Base-by-base conservation (phyloP, 495 filamentous ascomycete species). In the Staphylotrichum tortipilum region DNA sequence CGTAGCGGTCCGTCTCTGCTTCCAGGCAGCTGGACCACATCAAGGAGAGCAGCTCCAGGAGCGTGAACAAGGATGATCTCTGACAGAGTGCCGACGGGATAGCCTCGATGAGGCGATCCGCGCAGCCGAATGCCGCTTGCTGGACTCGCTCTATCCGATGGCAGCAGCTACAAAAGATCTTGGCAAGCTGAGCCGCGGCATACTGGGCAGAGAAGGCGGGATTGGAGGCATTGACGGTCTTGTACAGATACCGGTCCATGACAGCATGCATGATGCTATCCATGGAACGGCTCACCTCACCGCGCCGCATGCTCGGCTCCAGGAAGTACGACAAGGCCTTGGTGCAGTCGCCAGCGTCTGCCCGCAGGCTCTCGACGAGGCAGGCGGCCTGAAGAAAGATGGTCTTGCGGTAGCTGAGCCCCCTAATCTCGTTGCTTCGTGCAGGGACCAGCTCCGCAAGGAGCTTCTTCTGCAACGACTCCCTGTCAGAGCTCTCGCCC, bases 1-100 rank as follows among this genome's bases (percentile, higher is more conserved):
- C 83, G 60, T 95, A 98, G 57, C 95, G 83, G 52, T 98, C 92
- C 12, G 89, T 87, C 61, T 98, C 94, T 10, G 83, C 83, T 61
- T 97, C 89, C 7, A 97, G 74, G 59, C 94, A 97, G 60, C 90
- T 91, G 21, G 76, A 77, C 91, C 90, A 98, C 84, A 98, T 87
- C 30, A 96, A 77, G 2, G 87, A 87, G 33, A 98, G 68, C 4
- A 98, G 78, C 61, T 97, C 92, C 7, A 97, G 73, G 28, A 98
- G 75, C 6, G 90, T 86, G 70, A 96, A 97, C 0, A 98, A 72
- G 7, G 92, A 95, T 11, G 81, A 78, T 57, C 84, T 85, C 56
- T 94, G 86, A 58, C 94, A 97, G 0, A 98, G 76, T 17, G 89
- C 83, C 4, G 92, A 95, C 3, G 92, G 92, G 33, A 91, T 84